Percentiles rank a stretch among this genome's conserved stretches.
Conservation (phyloP, 176 grass and related monocot genomes). For the Rhynchospora tenuis region DNA sequence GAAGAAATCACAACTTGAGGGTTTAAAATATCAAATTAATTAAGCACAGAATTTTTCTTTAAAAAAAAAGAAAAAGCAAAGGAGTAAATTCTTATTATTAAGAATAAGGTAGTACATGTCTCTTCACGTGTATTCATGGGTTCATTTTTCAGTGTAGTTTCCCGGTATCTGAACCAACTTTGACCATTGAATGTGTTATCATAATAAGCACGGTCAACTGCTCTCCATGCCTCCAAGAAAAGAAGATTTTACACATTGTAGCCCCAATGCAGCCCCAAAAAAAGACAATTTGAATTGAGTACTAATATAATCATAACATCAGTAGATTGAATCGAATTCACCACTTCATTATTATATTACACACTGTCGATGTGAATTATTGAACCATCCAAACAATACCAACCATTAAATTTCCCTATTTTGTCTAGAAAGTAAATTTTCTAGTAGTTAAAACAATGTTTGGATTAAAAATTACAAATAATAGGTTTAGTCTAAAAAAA, state of each 20-base stretch:
- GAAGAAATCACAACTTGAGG: background rate
- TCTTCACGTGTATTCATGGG: conserved; percentile 94
- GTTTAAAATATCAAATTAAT: background rate
- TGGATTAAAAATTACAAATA: background rate
- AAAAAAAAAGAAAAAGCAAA: background rate
- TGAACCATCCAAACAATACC: background rate
- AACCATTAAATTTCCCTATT: too few relatives aligned
- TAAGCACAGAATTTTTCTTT: background rate
- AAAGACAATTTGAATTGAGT: background rate
- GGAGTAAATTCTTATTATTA: conserved; percentile 3
- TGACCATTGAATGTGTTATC: conserved; percentile 96
- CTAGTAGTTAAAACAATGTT: too few relatives aligned
- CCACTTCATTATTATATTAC: background rate
- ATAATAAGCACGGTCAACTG: conserved; percentile 79
- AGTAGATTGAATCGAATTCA: background rate
- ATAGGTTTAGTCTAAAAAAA: background rate
- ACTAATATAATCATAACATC: background rate
- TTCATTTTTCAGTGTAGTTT: conserved; percentile 68
- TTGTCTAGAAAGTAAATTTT: too few relatives aligned
- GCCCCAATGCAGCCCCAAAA: too few relatives aligned
- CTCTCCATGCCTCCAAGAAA: conserved; percentile 95
- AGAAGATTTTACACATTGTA: conserved; percentile 87
- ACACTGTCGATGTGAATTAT: too few relatives aligned
- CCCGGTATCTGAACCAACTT: conserved; percentile 93
- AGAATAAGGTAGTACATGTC: conserved; percentile 58